Percentiles rank a stretch among this genome's conserved stretches.
Conservation (phyloP, 2,329 filamentous ascomycete genomes). For the Sclerotinia trifoliorum region DNA sequence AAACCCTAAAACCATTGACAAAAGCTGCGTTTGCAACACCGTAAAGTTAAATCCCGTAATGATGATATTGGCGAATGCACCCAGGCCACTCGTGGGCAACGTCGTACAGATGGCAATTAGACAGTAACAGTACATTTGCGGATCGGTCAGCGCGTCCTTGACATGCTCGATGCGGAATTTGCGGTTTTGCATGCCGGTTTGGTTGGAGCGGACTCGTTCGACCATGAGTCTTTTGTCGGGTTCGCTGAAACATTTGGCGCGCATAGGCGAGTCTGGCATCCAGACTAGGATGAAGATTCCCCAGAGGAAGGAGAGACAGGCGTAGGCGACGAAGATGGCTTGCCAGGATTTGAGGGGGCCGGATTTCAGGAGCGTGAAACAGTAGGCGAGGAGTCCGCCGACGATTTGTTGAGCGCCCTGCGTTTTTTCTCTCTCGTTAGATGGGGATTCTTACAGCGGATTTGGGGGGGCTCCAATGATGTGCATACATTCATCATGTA, state of each 20-base stretch:
- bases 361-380: conserved; percentile 52
- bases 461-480: too few relatives aligned
- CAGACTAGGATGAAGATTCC: conserved; percentile 45
- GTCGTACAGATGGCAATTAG: conserved; percentile 69
- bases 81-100: conserved; percentile 69
- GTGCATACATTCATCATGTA: conserved; percentile 44
- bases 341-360: conserved; percentile 60
- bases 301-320: conserved; percentile 45
- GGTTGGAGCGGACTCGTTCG: conserved; percentile 55
- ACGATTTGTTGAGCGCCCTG: conserved; percentile 61
- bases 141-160: conserved; percentile 56
- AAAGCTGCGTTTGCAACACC: conserved; percentile 65
- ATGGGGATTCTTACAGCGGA: background rate
- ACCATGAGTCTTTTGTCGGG: conserved; percentile 49
- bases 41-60: conserved; percentile 68
- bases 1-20: conserved; percentile 72
- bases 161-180: conserved; percentile 52
- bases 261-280: conserved; percentile 53
- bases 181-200: conserved; percentile 55
- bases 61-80: conserved; percentile 72
- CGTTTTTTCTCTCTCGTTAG: conserved; percentile 52
- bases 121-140: conserved; percentile 64
- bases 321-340: conserved; percentile 52
- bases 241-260: conserved; percentile 45
- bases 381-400: conserved; percentile 62